Base-by-base conservation (phyloP, 805 yeast genomes). In the Wickerhamiella dianesei region DNA sequence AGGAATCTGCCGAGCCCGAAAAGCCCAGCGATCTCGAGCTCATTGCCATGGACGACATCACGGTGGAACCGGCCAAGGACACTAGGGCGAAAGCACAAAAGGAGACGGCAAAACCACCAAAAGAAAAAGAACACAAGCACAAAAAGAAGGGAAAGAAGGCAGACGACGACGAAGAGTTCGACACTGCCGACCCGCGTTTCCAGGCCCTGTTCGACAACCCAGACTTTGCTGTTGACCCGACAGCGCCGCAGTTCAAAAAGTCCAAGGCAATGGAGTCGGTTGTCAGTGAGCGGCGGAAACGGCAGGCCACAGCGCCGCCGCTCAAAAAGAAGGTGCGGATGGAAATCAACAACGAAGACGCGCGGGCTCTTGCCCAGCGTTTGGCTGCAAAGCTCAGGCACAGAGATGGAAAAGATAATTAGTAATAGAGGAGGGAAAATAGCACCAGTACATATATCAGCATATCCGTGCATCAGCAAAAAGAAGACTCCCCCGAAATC, bases 151-250 rank as follows among this genome's bases (percentile, higher is more conserved):
- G 69, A 57, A 73, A 74, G 1, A 48, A 45, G 37, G 56, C 44
- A 14, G 71, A 71, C 37, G 79, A 75, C 46, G 77, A 72, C 49
- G 72, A 66, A 40, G 66, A 67, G 44, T 75, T 87, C 40, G 87
- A 85, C 57, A 75, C 84, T 58, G 69, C 70, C 39, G 98, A 92
- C 70, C 79, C 82, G 14, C 80, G 98, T 67, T 92, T 92, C 70
- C 73, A 73, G 42, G 94, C 82, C 53, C 70, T 87, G 53, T 85
- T 80, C 59, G 86, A 86, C 57, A 80, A 77, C 51, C 95, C 84
- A 52, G 92, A 82, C 51, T 92, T 77, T 65, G 96, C 96, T 12
- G 87, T 94, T 60, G 98, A 94, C 64, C 94, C 96, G 19, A 80
- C 94, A 18, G 78, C 73, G 59, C 82, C 94, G n/a, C 95, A 85